Evolutionary conservation across 208 protist species (phyloP), one percentile per base, ranked within the genome.

Genomic region (Wallacemonas collosoma): DNA sequence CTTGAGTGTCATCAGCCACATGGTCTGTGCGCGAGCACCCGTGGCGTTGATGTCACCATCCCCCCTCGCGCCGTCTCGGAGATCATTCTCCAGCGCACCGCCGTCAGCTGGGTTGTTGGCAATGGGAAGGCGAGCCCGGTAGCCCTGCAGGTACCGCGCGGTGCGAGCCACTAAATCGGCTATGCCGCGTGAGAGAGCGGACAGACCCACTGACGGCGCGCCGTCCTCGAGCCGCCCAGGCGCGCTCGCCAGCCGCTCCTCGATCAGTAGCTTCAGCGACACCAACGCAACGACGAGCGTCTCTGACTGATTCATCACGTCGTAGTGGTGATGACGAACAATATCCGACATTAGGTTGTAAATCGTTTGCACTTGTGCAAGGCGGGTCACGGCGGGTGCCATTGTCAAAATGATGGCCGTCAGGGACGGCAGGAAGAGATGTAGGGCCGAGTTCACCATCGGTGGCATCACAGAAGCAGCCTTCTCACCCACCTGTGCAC

Each of bases 1-100:
- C 14, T 79, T 68, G 57, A 95, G 78, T 38, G 72, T 62, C 9
- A 79, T 55, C 51, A 87, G 64, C 90, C 90, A 95, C 45, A 12
- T 12, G 8, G 45, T 26, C 26, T 26, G 26, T 26, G 26, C 26
- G 26, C 26, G 26, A 26, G 26, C 26, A 26, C 26, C 26, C 26
- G 26, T 26, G 26, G 26, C 26, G 26, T 26, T 0, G 26, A 26
- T 26, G 26, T 26, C 26, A 26, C 26, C 26, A 26, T 26, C 26
- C 26, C 26, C 26, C 26, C 26, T 26, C 26, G 26, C 26, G 26
- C 26, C 26, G 26, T 26, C 26, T 26, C 26, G 26, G 26, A 26
- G 26, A 26, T 26, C 26, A 26, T 26, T 26, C 26, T 26, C 26
- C 26, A 26, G 26, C 26, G 26, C 26, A 26, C 26, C 26, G 26